phyloP scores from a whole-genome alignment of 2,329 filamentous ascomycete genomes.

The Nigrospora osmanthi region DNA sequence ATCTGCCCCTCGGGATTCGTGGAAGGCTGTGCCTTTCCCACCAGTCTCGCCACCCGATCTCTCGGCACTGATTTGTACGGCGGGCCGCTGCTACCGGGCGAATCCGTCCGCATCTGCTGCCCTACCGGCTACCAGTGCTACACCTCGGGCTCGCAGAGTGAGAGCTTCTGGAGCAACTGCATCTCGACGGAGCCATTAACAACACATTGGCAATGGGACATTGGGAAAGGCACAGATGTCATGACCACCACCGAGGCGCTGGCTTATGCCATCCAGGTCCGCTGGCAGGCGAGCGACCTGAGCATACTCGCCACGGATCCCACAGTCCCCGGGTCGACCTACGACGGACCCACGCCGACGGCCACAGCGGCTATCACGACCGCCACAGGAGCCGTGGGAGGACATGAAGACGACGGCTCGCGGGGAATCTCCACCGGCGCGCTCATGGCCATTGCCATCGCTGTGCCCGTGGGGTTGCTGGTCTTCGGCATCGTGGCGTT shows the following conservation, averaged over 20 bases:
- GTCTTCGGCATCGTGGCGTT: neutral
- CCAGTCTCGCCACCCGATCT: neutral
- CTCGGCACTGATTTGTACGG: neutral
- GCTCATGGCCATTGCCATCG: neutral
- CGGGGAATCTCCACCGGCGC: neutral
- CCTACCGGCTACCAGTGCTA: neutral
- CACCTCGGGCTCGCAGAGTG: neutral
- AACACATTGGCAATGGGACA: neutral
- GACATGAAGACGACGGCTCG: neutral
- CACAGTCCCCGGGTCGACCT: conserved; percentile 1
- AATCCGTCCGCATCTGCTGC: conserved; percentile 1
- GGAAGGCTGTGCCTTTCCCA: conserved; percentile 1
- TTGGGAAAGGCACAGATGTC: neutral
- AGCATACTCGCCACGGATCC: neutral
- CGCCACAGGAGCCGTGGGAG: neutral
- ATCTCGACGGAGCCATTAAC: neutral
- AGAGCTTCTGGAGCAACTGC: neutral
- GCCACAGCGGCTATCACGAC: neutral
- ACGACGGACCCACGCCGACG: neutral
- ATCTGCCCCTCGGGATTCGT: conserved; percentile 2
- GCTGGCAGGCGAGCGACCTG: conserved; percentile 1
- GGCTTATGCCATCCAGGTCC: neutral
- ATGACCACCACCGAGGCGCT: neutral
- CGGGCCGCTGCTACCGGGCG: neutral
- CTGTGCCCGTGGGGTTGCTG: neutral